Evolutionary conservation across 805 yeast genomes (phyloP).

Genomic region (Candida yuanshanica): DNA sequence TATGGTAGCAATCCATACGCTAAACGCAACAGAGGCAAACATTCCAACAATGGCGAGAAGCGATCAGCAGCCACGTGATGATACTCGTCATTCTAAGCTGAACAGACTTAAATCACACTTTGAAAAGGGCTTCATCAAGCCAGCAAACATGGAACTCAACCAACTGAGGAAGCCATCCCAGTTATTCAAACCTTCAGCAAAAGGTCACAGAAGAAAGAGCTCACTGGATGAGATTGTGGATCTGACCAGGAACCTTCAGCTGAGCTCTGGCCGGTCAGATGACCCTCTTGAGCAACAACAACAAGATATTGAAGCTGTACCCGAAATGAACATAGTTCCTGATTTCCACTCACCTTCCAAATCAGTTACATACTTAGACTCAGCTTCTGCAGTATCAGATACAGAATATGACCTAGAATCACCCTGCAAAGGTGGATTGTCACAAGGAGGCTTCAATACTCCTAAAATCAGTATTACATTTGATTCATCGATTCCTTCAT

Average conservation of each 20-base stretch:
- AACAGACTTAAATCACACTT: not conserved
- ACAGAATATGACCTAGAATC: not conserved
- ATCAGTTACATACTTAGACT: slow-evolving; percentile 11
- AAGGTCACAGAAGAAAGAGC: slow-evolving; percentile 3
- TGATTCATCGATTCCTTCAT: not conserved
- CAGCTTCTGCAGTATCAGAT: not conserved
- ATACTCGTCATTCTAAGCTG: not conserved
- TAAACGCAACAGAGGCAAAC: not conserved
- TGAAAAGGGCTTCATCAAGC: slow-evolving; percentile 1
- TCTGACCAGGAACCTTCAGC: not conserved
- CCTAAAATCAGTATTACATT: slow-evolving; percentile 6
- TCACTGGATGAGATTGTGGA: slow-evolving; percentile 6
- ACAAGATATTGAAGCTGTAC: slow-evolving; percentile 6
- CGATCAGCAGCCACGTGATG: not conserved
- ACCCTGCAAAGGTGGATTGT: not conserved
- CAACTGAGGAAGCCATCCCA: slow-evolving; percentile 5
- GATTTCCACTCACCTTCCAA: slow-evolving; percentile 17
- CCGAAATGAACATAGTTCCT: slow-evolving; percentile 13
- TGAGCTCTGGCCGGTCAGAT: slow-evolving; percentile 1
- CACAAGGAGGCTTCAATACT: too few species aligned
- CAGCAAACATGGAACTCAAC: slow-evolving; percentile 5
- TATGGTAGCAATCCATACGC: too few species aligned
- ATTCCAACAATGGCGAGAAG: not conserved
- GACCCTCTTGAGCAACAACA: not conserved
- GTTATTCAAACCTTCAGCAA: not conserved